A percentile compares a stretch with the other conserved stretches of the same genome.
Conservation (phyloP, 306 rosid species). For the Medicago truncatula region MtrunA17r5.0-ANR NC_053048.1:44883001-44883500, state of each 20-base stretch:
- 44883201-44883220: neutral
- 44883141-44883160: too few species aligned
- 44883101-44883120: too few species aligned
- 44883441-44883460: constrained; percentile 41
- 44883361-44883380: constrained; percentile 36
- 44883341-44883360: constrained; percentile 19
- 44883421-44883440: constrained; percentile 51
- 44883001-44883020: too few species aligned
- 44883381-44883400: constrained; percentile 56
- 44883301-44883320: constrained; percentile 33
- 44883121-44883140: too few species aligned
- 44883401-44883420: constrained; percentile 46
- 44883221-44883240: constrained; percentile 9
- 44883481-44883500: constrained; percentile 47
- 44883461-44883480: constrained; percentile 42
- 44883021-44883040: too few species aligned
- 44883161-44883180: too few species aligned
- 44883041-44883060: too few species aligned
- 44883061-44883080: too few species aligned
- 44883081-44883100: too few species aligned
- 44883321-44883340: too few species aligned
- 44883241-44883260: constrained; percentile 33
- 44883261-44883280: constrained; percentile 11
- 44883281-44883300: neutral
- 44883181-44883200: constrained; percentile 2